Percentiles rank a stretch among this genome's conserved stretches.
Evolutionary conservation across 116 monocot genomes (phyloP).

Genomic region (Phalaenopsis hybrid): DNA sequence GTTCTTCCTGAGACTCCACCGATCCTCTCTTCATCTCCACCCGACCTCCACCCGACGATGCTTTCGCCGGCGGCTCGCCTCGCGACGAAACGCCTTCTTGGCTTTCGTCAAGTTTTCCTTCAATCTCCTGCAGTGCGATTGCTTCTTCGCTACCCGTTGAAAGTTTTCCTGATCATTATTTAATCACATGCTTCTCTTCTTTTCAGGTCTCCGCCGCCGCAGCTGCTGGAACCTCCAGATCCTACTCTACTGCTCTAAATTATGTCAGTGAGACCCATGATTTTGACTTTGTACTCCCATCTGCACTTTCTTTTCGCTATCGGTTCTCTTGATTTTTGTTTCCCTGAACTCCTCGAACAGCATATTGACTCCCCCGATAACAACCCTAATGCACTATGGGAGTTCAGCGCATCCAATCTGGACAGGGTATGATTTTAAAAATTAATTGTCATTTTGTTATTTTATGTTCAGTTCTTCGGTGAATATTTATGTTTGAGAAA

Average conservation of each 20-base stretch:
- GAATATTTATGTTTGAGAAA: neutral
- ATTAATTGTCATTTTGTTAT: neutral
- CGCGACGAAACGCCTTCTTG: constrained; percentile 39
- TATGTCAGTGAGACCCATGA: constrained; percentile 31
- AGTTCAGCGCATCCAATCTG: constrained; percentile 65
- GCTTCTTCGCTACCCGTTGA: neutral
- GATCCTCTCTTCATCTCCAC: neutral
- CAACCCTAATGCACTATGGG: constrained; percentile 62
- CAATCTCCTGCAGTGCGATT: constrained; percentile 17
- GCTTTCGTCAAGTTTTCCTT: constrained; percentile 21
- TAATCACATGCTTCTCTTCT: constrained; percentile 1
- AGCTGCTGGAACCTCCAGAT: constrained; percentile 29
- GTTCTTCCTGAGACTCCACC: no score
- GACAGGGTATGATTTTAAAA: constrained; percentile 36
- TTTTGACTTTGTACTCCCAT: neutral
- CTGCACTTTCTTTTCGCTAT: neutral
- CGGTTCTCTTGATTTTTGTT: neutral
- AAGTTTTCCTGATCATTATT: neutral
- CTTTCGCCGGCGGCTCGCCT: constrained; percentile 33
- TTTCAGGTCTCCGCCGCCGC: constrained; percentile 35
- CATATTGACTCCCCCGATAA: constrained; percentile 73
- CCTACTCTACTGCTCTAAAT: constrained; percentile 82
- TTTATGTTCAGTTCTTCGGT: neutral
- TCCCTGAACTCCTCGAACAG: constrained; percentile 18
- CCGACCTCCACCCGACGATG: constrained; percentile 11